phyloP scores from a whole-genome alignment of 208 protist species.

The Trypanosomatidae sp. region DNA sequence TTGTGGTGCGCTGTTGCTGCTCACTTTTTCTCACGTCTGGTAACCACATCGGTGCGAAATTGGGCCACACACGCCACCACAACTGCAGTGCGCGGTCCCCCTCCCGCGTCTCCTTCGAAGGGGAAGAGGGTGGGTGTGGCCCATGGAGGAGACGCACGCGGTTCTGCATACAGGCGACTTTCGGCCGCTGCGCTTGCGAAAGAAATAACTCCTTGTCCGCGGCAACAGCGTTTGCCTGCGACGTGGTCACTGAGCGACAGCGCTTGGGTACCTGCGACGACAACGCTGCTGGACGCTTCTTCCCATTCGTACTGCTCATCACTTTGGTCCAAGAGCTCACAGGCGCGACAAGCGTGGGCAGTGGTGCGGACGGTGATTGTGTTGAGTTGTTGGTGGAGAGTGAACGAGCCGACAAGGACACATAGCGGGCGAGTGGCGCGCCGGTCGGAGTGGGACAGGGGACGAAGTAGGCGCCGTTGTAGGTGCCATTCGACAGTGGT shows the following conservation, averaged over 20 bases:
- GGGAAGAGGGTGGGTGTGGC: not conserved
- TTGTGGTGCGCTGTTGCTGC: not conserved
- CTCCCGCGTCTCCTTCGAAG: not conserved
- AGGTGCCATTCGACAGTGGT: not conserved
- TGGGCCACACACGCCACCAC: slow-evolving; percentile 24
- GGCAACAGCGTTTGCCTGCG: not conserved
- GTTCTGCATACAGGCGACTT: slow-evolving; percentile 1
- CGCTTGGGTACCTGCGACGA: not conserved
- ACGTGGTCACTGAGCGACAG: not conserved
- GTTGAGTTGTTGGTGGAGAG: not conserved
- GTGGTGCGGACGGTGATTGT: not conserved
- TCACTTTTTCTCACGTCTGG: not conserved
- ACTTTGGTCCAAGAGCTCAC: not conserved
- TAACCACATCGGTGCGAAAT: not conserved
- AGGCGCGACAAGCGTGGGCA: slow-evolving; percentile 1
- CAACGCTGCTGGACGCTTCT: not conserved
- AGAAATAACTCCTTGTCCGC: not conserved
- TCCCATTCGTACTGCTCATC: not conserved
- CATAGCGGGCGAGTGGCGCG: slow-evolving; percentile 25
- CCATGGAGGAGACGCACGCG: not conserved
- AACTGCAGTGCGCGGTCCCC: slow-evolving; percentile 7
- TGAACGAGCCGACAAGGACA: not conserved
- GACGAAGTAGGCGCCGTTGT: slow-evolving; percentile 25
- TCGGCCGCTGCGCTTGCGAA: not conserved
- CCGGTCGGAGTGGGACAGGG: slow-evolving; percentile 17